A percentile compares a stretch with the other conserved stretches of the same genome.
Evolutionary conservation across 495 filamentous ascomycete species (phyloP).

Genomic region (Halenospora varia): DNA sequence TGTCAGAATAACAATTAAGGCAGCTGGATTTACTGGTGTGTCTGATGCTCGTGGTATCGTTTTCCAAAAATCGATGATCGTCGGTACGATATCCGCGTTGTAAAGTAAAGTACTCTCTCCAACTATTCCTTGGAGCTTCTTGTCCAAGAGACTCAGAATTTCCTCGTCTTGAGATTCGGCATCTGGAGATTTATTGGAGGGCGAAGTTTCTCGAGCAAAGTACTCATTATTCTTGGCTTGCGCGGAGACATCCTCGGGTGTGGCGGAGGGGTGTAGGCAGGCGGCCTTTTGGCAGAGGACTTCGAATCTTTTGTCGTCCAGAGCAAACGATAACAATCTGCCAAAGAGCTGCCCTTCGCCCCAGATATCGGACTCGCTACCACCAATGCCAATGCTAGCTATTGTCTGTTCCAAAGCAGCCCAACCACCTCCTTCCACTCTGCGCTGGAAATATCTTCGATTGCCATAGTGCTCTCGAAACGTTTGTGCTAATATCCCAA

Average conservation of each 20-base stretch:
- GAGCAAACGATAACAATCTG: conserved; percentile 73
- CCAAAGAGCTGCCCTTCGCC: conserved; percentile 77
- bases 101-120: conserved; percentile 50
- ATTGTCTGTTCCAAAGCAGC: conserved; percentile 68
- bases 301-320: conserved; percentile 69
- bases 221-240: background rate
- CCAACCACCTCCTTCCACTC: conserved; percentile 73
- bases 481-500: conserved; percentile 70
- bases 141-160: conserved; percentile 25
- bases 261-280: conserved; percentile 5
- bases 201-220: background rate
- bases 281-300: conserved; percentile 21
- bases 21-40: conserved; percentile 40
- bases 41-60: conserved; percentile 46
- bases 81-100: conserved; percentile 62
- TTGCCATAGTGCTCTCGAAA: conserved; percentile 83
- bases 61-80: conserved; percentile 62
- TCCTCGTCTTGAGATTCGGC: conserved; percentile 6
- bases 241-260: background rate
- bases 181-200: background rate
- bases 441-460: conserved; percentile 73
- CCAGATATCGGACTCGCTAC: conserved; percentile 51
- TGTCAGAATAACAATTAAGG: conserved; percentile 56
- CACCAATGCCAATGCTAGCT: conserved; percentile 54
- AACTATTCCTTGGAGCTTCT: conserved; percentile 43